A percentile compares a stretch with the other conserved stretches of the same genome.
phyloP scores from a whole-genome alignment of 2,329 filamentous ascomycete genomes.

The Colletotrichum salicis region DNA sequence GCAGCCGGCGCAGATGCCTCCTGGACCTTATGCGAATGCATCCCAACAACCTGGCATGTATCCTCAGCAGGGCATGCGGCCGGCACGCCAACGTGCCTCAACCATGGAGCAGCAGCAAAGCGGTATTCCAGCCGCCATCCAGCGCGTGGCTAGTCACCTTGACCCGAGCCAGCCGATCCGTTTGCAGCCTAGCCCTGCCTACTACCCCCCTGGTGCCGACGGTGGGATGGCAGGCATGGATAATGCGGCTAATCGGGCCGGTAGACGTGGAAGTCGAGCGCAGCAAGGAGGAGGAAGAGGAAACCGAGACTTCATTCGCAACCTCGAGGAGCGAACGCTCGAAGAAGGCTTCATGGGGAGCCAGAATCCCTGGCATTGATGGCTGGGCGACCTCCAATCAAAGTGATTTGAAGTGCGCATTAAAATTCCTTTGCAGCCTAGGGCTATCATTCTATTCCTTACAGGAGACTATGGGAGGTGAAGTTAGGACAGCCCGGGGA shows the following conservation, averaged over 20 bases:
- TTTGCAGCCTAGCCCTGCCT: slow-evolving; percentile 93
- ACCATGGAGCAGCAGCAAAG: slow-evolving; percentile 97
- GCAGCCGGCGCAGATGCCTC: slow-evolving; percentile 72
- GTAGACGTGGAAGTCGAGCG: slow-evolving; percentile 80
- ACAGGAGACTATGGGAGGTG: background rate
- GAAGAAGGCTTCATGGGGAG: slow-evolving; percentile 88
- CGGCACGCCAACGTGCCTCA: slow-evolving; percentile 86
- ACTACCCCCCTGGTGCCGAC: slow-evolving; percentile 93
- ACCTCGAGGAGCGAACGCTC: slow-evolving; percentile 90
- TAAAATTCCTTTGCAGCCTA: too few species aligned
- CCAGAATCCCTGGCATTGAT: slow-evolving; percentile 75
- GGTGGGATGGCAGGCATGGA: slow-evolving; percentile 73
- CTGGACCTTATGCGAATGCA: slow-evolving; percentile 69
- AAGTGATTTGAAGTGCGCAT: background rate
- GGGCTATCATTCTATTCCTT: background rate
- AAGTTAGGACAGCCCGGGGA: background rate
- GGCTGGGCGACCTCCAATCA: slow-evolving; percentile 24
- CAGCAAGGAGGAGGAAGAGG: slow-evolving; percentile 66
- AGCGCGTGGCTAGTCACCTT: slow-evolving; percentile 93
- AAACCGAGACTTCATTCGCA: slow-evolving; percentile 92
- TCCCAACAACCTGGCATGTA: slow-evolving; percentile 70
- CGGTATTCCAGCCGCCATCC: slow-evolving; percentile 91
- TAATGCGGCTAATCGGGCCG: slow-evolving; percentile 65
- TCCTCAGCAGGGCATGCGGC: slow-evolving; percentile 71
- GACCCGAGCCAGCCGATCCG: slow-evolving; percentile 95